Percentiles rank a stretch among this genome's conserved stretches.
Evolutionary conservation across 768 basidiomycete species (phyloP).

Genomic region (Crucibulum laeve): DNA sequence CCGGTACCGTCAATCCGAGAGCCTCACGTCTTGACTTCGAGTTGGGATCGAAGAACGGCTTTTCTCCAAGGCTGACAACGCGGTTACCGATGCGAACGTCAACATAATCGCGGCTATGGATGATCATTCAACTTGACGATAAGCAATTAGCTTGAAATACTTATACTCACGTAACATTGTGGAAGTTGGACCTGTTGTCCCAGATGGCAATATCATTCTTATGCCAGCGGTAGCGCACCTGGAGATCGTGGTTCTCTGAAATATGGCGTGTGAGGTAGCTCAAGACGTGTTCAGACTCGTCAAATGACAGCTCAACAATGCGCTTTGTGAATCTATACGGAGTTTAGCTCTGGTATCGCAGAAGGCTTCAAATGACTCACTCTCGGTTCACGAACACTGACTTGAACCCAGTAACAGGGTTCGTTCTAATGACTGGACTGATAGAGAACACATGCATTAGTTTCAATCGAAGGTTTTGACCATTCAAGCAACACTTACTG

Average conservation of each 20-base stretch:
- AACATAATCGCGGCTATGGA: constrained; percentile 29
- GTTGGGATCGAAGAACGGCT: constrained; percentile 42
- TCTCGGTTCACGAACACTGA: constrained; percentile 50
- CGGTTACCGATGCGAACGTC: constrained; percentile 41
- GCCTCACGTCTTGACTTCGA: constrained; percentile 29
- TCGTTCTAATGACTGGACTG: constrained; percentile 49
- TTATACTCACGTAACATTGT: constrained; percentile 36
- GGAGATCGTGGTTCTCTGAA: constrained; percentile 56
- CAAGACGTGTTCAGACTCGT: constrained; percentile 49
- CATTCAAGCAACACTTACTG: constrained; percentile 31
- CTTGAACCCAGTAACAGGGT: constrained; percentile 60
- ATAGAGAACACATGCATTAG: not conserved
- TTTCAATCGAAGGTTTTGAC: not conserved
- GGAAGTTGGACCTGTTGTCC: constrained; percentile 53
- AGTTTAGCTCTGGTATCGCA: too few species aligned
- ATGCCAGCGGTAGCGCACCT: constrained; percentile 49
- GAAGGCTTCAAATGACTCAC: constrained; percentile 26
- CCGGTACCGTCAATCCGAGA: not conserved
- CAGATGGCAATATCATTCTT: constrained; percentile 54
- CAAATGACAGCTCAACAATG: constrained; percentile 47
- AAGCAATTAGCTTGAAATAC: not conserved
- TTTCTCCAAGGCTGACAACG: constrained; percentile 50
- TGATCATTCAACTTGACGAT: not conserved
- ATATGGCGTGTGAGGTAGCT: constrained; percentile 46
- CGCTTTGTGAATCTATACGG: constrained; percentile 54